Conservation (phyloP, 305 asterid species). For the Solanum hybrid region DNA sequence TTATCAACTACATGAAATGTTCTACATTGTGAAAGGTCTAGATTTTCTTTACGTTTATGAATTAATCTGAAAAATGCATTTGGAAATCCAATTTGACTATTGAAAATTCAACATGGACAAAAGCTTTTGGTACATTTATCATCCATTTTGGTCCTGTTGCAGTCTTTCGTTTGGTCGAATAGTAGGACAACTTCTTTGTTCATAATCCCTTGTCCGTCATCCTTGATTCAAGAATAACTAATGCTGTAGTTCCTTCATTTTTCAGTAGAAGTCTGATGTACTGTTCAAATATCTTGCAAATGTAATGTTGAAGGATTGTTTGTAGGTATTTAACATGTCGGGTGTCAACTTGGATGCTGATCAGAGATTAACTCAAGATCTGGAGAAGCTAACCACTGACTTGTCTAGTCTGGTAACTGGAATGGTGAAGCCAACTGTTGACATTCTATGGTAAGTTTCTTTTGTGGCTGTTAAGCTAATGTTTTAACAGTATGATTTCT, state of each 20-base stretch:
- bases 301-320: background rate
- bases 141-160: background rate
- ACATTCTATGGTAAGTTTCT: conserved; percentile 73
- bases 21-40: background rate
- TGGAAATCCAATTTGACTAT: background rate
- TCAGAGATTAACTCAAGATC: conserved; percentile 94
- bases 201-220: background rate
- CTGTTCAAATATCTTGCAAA: background rate
- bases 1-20: background rate
- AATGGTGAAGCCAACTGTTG: conserved; percentile 98
- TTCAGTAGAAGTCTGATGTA: background rate
- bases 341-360: conserved; percentile 71
- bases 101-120: background rate
- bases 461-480: conserved; percentile 9
- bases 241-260: background rate
- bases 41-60: background rate
- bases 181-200: background rate
- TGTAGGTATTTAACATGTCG: conserved; percentile 78
- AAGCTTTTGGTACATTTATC: background rate
- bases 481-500: conserved; percentile 5
- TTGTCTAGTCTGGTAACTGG: conserved; percentile 98
- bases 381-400: conserved; percentile 90
- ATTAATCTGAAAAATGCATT: background rate
- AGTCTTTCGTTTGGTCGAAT: background rate
- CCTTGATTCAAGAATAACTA: conserved; percentile 2